Conservation (phyloP, 2,329 filamentous ascomycete species). For the Scedosporium boydii region DNA sequence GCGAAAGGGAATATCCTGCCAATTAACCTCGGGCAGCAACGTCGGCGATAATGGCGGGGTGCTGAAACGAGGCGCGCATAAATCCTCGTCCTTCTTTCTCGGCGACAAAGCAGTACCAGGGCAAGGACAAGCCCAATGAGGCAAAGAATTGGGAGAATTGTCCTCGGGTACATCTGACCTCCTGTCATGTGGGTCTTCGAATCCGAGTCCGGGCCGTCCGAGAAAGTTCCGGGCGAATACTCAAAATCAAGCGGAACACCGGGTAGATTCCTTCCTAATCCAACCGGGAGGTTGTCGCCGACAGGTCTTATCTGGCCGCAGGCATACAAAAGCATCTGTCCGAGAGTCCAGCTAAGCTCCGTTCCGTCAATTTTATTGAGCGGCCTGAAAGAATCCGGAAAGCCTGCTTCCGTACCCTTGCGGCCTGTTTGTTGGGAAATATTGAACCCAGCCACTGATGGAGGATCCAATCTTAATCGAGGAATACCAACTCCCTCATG, state of each 20-base stretch:
- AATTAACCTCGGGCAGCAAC: background rate
- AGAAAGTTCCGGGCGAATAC: slow-evolving; percentile 49
- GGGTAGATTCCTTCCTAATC: slow-evolving; percentile 76
- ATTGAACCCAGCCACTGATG: slow-evolving; percentile 44
- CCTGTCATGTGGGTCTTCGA: background rate
- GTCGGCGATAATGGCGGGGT: background rate
- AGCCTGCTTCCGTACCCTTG: slow-evolving; percentile 63
- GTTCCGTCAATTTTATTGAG: slow-evolving; percentile 85
- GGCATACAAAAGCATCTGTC: slow-evolving; percentile 93
- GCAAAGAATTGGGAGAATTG: slow-evolving; percentile 69
- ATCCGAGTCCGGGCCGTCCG: background rate
- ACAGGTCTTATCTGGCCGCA: slow-evolving; percentile 72
- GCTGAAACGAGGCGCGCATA: background rate
- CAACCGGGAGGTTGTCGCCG: slow-evolving; percentile 59
- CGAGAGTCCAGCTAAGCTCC: slow-evolving; percentile 94
- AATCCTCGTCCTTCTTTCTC: background rate
- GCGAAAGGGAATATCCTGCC: slow-evolving; percentile 28
- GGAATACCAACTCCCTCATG: slow-evolving; percentile 95
- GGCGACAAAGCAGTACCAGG: slow-evolving; percentile 54
- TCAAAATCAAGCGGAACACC: slow-evolving; percentile 71
- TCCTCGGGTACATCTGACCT: slow-evolving; percentile 27
- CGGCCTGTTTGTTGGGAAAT: slow-evolving; percentile 61
- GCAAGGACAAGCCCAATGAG: slow-evolving; percentile 58
- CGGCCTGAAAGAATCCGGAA: slow-evolving; percentile 78
- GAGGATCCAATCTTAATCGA: slow-evolving; percentile 62